Evolutionary conservation across 2,329 filamentous ascomycete species (phyloP), one percentile per base, ranked within the genome.

Genomic region (Exophiala alcalophila): DNA sequence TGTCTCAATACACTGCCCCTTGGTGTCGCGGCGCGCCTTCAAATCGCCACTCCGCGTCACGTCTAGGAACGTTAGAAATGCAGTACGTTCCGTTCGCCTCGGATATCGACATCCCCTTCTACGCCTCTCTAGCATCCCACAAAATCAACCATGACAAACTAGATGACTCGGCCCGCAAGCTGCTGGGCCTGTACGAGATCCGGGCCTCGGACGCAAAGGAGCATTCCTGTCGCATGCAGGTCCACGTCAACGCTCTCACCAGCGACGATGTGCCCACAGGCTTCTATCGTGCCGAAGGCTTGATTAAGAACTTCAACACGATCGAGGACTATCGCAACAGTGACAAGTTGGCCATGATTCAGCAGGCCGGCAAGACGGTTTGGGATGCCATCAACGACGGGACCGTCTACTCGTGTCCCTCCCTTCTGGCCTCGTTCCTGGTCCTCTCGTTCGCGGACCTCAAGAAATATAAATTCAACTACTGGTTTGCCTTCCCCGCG

Each of bases 111-210:
- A 76, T 97, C 29, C 87, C 89, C 30, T 98, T 98, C 67, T 98
- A 96, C 64, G 84, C 86, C 31, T 83, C 88, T 4, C 78, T 98
- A n/a, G 92, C 94, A 47, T 81, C 84, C 4, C 85, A 84, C 54
- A 98, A 98, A 69, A 88, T 98, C 62, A 89, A 97, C 64, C 84
- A 94, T 76, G 92, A 96, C 70, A 95, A 90, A 68, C 86, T 98
- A 37, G 86, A 96, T 69, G 91, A 94, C 65, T 94, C 90, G 7
- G 86, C 89, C 16, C 85, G 91, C 30, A 83, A 84, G 47, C 77
- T 97, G 2, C 74, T 94, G 20, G 92, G 92, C 3, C 69, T 95
- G 29, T 98, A 98, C 64, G 88, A 96, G 66, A 81, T 92, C 54
- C 84, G 84, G 29, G 72, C 81, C 8, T 72, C 74, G 28, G 84